Conservation (phyloP, 306 rosid species). For the Inga oerstediana region DNA sequence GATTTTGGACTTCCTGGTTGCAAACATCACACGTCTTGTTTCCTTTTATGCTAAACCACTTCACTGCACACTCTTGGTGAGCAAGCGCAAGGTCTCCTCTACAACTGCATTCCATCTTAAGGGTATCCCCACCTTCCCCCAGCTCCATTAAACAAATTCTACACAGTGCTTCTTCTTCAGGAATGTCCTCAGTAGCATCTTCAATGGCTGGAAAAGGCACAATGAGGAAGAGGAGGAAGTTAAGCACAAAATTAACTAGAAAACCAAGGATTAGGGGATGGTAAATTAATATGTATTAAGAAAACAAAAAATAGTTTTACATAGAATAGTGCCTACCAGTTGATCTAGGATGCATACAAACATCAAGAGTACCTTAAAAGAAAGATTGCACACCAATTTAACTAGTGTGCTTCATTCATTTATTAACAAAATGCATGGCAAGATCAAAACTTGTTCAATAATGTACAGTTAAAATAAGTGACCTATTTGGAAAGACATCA, state of each 20-base stretch:
- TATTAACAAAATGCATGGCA: neutral
- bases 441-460: neutral
- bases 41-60: conserved; percentile 96
- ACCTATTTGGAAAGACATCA: neutral
- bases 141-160: conserved; percentile 87
- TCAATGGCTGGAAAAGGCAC: conserved; percentile 54
- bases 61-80: conserved; percentile 90
- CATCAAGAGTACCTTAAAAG: neutral
- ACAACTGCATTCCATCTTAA: conserved; percentile 96
- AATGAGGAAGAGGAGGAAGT: conserved; percentile 15
- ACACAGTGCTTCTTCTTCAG: conserved; percentile 96
- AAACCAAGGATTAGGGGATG: neutral
- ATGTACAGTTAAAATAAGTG: neutral
- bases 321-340: neutral
- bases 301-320: neutral
- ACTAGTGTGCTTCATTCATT: neutral
- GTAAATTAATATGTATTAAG: conserved; percentile 2
- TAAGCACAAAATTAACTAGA: conserved; percentile 11
- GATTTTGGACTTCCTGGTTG: conserved; percentile 77
- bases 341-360: neutral
- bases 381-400: neutral
- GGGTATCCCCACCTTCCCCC: conserved; percentile 77
- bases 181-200: conserved; percentile 81
- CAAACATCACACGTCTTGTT: conserved; percentile 90
- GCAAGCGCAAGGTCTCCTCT: conserved; percentile 97